Evolutionary conservation across 1,284 basidiomycete genomes (phyloP), one percentile per base, ranked within the genome.

Genomic region (Porogramme epimiltina): DNA sequence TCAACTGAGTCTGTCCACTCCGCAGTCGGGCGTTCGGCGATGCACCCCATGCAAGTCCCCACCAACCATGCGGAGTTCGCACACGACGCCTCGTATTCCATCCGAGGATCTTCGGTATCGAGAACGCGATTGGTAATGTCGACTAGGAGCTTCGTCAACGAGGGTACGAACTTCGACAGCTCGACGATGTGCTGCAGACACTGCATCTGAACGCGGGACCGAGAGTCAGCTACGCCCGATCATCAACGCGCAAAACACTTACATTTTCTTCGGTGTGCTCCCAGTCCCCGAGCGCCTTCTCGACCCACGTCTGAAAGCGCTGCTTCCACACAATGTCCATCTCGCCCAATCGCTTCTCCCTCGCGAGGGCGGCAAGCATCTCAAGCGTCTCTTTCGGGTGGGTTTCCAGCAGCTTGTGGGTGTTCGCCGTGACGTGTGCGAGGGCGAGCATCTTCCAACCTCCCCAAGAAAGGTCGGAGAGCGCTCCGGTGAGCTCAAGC

Each of bases 391-490:
- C 61, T 28, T 63, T 60, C 2, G 78, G 71, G 38, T 78, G 70
- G 2, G 52, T 53, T 20, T 79, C 69, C 13, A 86, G 64, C 20
- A 82, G 61, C 44, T 72, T 73, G 2, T 73, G 68, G 0, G 79
- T 79, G 31, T 73, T 70, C 60, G 81, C 81, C 22, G 82, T 60
- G 20, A 89, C 64, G 16, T 76, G 67, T 1, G 87, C 84, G 2
- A 84, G 64, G 20, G 79, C 84, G 22, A 90, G 66, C 33, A 82
- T 71, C 60, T 81, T 87, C 86, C 88, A 90, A 2, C 87, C 89
- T 28, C 80, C 81, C 87, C 89, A 91, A 1, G 73, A 75, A 9
- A 85, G 65, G 44, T 87, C 83, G 1, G 81, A 76, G 8, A 91
- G 74, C 3, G 77, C 70, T 2, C 82, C 83, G 25, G 80, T 76